Evolutionary conservation across 2,329 filamentous ascomycete species (phyloP).

Genomic region (Hypoxylon sp.): DNA sequence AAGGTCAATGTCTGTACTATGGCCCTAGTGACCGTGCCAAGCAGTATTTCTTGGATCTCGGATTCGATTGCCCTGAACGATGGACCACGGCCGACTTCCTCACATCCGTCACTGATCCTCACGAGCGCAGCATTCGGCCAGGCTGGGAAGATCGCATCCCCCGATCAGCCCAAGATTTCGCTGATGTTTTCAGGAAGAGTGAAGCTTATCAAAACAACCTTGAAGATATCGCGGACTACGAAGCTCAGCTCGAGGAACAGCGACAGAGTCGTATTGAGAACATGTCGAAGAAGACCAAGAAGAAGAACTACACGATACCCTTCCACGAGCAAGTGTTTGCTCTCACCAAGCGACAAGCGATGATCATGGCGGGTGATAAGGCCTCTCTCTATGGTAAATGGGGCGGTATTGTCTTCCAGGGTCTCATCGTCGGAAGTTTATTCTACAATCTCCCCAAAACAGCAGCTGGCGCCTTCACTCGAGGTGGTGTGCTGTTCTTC

Average conservation of each 20-base stretch:
- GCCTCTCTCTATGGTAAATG: slow-evolving; percentile 52
- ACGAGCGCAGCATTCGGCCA: slow-evolving; percentile 66
- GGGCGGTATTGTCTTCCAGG: slow-evolving; percentile 52
- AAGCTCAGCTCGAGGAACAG: slow-evolving; percentile 57
- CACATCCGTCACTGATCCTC: slow-evolving; percentile 76
- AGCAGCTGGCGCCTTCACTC: slow-evolving; percentile 65
- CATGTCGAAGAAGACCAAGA: slow-evolving; percentile 53
- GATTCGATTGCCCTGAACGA: slow-evolving; percentile 77
- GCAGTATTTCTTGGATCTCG: slow-evolving; percentile 76
- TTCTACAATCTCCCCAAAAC: slow-evolving; percentile 50
- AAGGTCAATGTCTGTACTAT: slow-evolving; percentile 78
- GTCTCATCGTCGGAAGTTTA: slow-evolving; percentile 50
- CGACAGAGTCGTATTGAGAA: slow-evolving; percentile 55
- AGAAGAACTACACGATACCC: slow-evolving; percentile 65
- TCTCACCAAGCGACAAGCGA: slow-evolving; percentile 55
- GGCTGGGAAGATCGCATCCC: slow-evolving; percentile 70
- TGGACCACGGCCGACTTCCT: slow-evolving; percentile 82
- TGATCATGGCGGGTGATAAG: slow-evolving; percentile 52
- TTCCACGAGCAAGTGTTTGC: slow-evolving; percentile 63
- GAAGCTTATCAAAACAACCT: slow-evolving; percentile 57
- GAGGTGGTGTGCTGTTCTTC: slow-evolving; percentile 72
- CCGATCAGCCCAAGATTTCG: slow-evolving; percentile 72
- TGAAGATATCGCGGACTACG: slow-evolving; percentile 65
- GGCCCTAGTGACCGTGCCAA: slow-evolving; percentile 73
- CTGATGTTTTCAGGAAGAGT: slow-evolving; percentile 62